These are phyloP conservation scores for Caryopteris hybrid DNA, from an alignment of 305 asterid genomes.

Conservation along the genomic window DNA sequence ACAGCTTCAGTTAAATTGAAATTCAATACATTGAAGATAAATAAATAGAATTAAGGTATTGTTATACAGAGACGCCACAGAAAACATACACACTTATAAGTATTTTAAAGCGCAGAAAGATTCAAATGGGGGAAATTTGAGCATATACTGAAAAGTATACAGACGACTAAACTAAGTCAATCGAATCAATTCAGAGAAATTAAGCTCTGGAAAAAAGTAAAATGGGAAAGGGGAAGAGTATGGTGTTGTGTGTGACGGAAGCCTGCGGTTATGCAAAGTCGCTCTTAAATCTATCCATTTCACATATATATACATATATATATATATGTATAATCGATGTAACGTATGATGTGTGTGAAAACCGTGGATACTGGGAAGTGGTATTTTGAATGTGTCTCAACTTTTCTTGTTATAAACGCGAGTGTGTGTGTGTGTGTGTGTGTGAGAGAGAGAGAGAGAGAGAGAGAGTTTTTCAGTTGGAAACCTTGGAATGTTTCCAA, in stretches of 20 bases:
- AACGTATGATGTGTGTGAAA: slow-evolving; percentile 5
- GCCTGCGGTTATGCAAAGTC: too few species aligned
- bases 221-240: too few species aligned
- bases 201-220: neutral
- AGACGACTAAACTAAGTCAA: too few species aligned
- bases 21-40: too few species aligned
- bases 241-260: too few species aligned
- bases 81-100: too few species aligned
- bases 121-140: neutral
- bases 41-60: too few species aligned
- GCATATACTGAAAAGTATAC: neutral
- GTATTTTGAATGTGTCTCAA: slow-evolving; percentile 15
- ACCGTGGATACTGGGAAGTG: neutral
- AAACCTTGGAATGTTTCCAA: slow-evolving; percentile 16
- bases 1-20: too few species aligned
- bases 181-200: neutral
- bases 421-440: too few species aligned
- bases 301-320: neutral
- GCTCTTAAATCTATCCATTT: too few species aligned
- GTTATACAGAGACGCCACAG: too few species aligned
- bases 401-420: neutral
- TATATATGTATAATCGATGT: neutral
- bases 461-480: slow-evolving; percentile 12
- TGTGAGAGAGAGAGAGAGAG: neutral
- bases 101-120: neutral